These are phyloP conservation scores for Curvularia spicifera DNA, from an alignment of 2,329 filamentous ascomycete species.

Conservation along the genomic window DNA sequence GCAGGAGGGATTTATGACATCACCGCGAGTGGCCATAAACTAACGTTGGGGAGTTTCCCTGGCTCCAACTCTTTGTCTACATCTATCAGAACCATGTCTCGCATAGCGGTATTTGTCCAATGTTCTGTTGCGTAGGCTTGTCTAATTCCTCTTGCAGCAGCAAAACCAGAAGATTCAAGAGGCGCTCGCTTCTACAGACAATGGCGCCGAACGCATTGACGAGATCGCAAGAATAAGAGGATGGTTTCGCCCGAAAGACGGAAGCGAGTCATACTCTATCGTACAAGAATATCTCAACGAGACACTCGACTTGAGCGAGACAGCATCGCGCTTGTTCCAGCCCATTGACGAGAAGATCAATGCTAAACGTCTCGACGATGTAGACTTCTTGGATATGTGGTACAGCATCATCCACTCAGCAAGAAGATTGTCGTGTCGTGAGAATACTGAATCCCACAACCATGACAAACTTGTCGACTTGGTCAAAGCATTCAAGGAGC, in stretches of 20 bases:
- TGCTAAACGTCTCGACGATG: constrained; percentile 24
- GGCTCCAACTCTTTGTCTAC: neutral
- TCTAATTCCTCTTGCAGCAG: constrained; percentile 20
- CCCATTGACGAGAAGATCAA: constrained; percentile 39
- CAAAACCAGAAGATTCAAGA: constrained; percentile 29
- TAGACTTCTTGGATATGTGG: constrained; percentile 36
- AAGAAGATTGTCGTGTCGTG: constrained; percentile 29
- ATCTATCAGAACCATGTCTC: constrained; percentile 14
- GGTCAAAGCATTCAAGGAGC: constrained; percentile 34
- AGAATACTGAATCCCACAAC: neutral
- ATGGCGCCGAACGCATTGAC: constrained; percentile 36
- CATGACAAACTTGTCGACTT: constrained; percentile 33
- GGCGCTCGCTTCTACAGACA: constrained; percentile 22
- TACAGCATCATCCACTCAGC: constrained; percentile 43
- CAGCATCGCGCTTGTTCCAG: constrained; percentile 25
- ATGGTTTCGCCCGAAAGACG: constrained; percentile 38
- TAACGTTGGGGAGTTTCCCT: constrained; percentile 3
- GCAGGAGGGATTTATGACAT: constrained; percentile 12
- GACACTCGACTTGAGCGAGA: constrained; percentile 22
- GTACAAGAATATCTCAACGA: constrained; percentile 35
- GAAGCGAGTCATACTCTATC: constrained; percentile 30
- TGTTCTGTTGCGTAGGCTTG: neutral
- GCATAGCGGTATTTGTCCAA: constrained; percentile 14
- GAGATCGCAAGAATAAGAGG: constrained; percentile 38
- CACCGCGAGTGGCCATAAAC: constrained; percentile 6